Base-by-base conservation (phyloP, 345 rosid genomes). In the Salix brachista region DNA sequence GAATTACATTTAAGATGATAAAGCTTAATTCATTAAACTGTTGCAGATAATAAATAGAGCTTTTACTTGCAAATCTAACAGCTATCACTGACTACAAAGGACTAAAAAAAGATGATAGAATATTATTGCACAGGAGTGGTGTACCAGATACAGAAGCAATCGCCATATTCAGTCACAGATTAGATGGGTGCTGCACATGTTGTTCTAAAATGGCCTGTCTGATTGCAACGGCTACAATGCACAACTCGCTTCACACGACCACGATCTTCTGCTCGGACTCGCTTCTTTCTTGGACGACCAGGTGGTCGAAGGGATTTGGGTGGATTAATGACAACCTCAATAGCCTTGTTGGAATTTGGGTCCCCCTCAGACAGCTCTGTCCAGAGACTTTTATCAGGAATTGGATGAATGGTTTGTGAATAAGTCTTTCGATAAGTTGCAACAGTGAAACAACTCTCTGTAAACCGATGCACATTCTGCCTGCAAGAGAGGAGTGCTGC, bases 171-270 rank as follows among this genome's bases (percentile, higher is more conserved):
- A 34, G 50, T 73, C 37, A 46, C 21, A 75, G 26, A 73, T 81
- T 85, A 95, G 73, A 93, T 93, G 42, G 99, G 98, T 13, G 99
- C 93, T 74, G 97, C 97, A 86, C 97, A 95, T 3, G 99, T 96
- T 75, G 99, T 96, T 85, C 99, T 88, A 84, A 96, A 96, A 87
- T 96, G 99, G 21, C 99, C 96, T 6, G 98, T 93, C 85, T 96
- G 99, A 77, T 96, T 93, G 85, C 99, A 96, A 34, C 97, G 92
- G 79, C 99, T 93, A 77, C 99, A 96, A 77, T 96, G 99, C 87
- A 93, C 99, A 71, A 93, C 95, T 72, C 99, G 86, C 83, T 96
- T 96, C 66, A 84, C 90, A 3, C 96, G 89, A 3, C 98, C 98
- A 30, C 96, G 90, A 48, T 93, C 99, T 80, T 96, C 99, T 37